These are phyloP conservation scores for Ustilago tritici DNA, from an alignment of 1,284 basidiomycete species.

Conservation along the genomic window DNA sequence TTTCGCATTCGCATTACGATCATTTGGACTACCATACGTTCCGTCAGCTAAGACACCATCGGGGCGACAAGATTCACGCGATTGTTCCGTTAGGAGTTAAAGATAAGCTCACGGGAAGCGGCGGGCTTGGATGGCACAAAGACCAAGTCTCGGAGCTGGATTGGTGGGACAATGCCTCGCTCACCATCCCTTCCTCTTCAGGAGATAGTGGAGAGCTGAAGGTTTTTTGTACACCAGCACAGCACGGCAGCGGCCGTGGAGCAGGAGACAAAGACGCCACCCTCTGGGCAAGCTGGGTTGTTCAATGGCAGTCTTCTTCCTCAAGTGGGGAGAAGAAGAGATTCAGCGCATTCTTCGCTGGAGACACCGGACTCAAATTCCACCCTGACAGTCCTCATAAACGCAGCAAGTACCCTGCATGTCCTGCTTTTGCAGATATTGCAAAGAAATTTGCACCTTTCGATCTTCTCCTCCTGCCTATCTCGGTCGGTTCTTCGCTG, in stretches of 20 bases:
- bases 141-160: conserved; percentile 60
- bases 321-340: not conserved
- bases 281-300: conserved; percentile 64
- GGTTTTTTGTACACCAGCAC: conserved; percentile 63
- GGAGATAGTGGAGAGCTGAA: conserved; percentile 8
- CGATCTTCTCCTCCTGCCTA: conserved; percentile 60
- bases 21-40: conserved; percentile 65
- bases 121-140: conserved; percentile 43
- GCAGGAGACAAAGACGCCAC: conserved; percentile 52
- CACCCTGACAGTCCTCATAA: conserved; percentile 42
- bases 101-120: conserved; percentile 45
- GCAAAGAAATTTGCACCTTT: conserved; percentile 35
- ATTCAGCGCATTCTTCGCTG: conserved; percentile 64
- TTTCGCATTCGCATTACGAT: conserved; percentile 68
- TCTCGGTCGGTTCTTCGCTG: conserved; percentile 58
- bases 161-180: conserved; percentile 63
- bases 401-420: conserved; percentile 49
- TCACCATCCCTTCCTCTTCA: conserved; percentile 6
- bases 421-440: conserved; percentile 64
- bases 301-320: conserved; percentile 31
- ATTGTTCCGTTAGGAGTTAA: conserved; percentile 62
- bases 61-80: conserved; percentile 48
- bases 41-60: conserved; percentile 23
- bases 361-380: conserved; percentile 64
- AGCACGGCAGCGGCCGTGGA: conserved; percentile 64